phyloP scores from a whole-genome alignment of 768 basidiomycete genomes.

The Lactarius evosmus region DNA sequence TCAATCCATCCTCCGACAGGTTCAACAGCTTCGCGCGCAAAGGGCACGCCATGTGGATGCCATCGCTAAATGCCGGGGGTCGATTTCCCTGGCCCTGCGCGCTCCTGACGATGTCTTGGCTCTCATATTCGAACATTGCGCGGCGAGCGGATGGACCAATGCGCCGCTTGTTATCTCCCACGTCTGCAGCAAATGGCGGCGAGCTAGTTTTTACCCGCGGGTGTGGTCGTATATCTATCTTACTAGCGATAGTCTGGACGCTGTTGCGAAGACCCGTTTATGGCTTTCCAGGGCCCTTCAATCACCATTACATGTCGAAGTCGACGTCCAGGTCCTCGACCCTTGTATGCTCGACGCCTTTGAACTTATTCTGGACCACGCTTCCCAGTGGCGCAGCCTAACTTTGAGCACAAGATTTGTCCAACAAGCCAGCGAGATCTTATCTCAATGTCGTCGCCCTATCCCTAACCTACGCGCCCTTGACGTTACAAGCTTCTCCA shows the following conservation, averaged over 20 bases:
- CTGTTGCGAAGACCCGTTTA: slow-evolving; percentile 42
- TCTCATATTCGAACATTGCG: slow-evolving; percentile 51
- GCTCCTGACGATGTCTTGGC: slow-evolving; percentile 55
- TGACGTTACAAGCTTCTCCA: slow-evolving; percentile 28
- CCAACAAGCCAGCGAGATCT: slow-evolving; percentile 40
- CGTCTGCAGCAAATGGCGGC: slow-evolving; percentile 58
- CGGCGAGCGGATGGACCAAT: slow-evolving; percentile 48
- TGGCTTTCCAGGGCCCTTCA: slow-evolving; percentile 50
- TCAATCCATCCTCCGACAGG: slow-evolving; percentile 38
- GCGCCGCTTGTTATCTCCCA: slow-evolving; percentile 55
- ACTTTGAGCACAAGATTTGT: slow-evolving; percentile 40
- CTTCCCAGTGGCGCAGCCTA: slow-evolving; percentile 45
- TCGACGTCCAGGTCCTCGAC: slow-evolving; percentile 41
- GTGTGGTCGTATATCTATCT: slow-evolving; percentile 59
- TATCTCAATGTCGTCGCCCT: slow-evolving; percentile 38
- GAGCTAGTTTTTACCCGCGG: slow-evolving; percentile 47
- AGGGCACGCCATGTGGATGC: slow-evolving; percentile 43
- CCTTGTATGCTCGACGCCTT: slow-evolving; percentile 14
- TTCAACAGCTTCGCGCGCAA: slow-evolving; percentile 44
- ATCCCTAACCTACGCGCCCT: slow-evolving; percentile 40
- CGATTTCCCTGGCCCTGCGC: slow-evolving; percentile 54
- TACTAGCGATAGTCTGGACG: slow-evolving; percentile 44
- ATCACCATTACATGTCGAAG: slow-evolving; percentile 44
- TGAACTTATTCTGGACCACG: slow-evolving; percentile 38
- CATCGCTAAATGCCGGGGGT: slow-evolving; percentile 44